These are phyloP conservation scores for Punctularia strigosozonata DNA, from an alignment of 768 basidiomycete species.

Conservation along the genomic window DNA sequence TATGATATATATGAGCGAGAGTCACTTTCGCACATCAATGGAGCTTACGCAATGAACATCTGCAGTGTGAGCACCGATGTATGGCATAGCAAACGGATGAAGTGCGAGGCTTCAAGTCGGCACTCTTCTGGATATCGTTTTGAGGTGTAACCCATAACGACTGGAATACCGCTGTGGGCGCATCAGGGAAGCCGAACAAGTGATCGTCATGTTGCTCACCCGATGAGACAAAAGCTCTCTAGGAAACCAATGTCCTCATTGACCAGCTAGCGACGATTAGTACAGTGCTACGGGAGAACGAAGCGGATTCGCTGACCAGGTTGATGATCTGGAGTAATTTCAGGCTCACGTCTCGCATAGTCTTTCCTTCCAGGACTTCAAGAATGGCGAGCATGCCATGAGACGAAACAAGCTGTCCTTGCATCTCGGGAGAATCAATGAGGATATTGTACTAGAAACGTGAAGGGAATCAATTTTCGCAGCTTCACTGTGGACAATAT, in stretches of 20 bases:
- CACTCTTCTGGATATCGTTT: slow-evolving; percentile 92
- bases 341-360: slow-evolving; percentile 76
- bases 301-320: slow-evolving; percentile 35
- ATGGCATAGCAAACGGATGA: slow-evolving; percentile 85
- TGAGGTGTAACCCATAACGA: slow-evolving; percentile 93
- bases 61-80: slow-evolving; percentile 90
- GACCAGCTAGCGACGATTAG: slow-evolving; percentile 23
- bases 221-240: slow-evolving; percentile 92
- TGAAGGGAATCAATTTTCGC: not conserved
- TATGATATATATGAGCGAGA: slow-evolving; percentile 17
- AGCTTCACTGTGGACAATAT: slow-evolving; percentile 1
- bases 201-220: too few species aligned
- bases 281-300: not conserved
- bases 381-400: slow-evolving; percentile 94
- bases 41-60: slow-evolving; percentile 95
- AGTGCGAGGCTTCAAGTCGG: slow-evolving; percentile 89
- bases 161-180: slow-evolving; percentile 69
- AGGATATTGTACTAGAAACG: slow-evolving; percentile 57
- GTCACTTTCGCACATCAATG: not conserved
- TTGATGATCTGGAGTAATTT: slow-evolving; percentile 86
- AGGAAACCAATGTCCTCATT: slow-evolving; percentile 68
- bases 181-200: not conserved
- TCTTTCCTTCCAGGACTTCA: slow-evolving; percentile 83
- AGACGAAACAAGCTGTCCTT: slow-evolving; percentile 75
- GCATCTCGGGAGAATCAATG: slow-evolving; percentile 74